A percentile compares a stretch with the other conserved stretches of the same genome.
phyloP scores from a whole-genome alignment of 768 basidiomycete genomes.

The Tylopilus balloui region DNA sequence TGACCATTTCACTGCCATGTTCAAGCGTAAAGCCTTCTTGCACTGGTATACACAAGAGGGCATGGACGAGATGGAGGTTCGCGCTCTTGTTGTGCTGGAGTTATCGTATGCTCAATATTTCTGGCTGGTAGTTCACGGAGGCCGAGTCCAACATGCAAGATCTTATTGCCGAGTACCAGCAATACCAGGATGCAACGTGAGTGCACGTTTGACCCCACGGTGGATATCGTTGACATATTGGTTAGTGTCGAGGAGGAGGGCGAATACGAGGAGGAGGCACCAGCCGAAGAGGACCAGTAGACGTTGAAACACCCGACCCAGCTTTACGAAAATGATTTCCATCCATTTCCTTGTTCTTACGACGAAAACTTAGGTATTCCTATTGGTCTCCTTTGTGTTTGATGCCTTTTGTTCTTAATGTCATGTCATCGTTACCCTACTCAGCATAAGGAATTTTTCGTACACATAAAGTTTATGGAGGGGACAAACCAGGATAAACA shows the following conservation, averaged over 20 bases:
- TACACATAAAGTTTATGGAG: neutral
- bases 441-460: slow-evolving; percentile 14
- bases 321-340: slow-evolving; percentile 15
- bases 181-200: slow-evolving; percentile 92
- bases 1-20: slow-evolving; percentile 99
- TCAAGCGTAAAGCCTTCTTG: slow-evolving; percentile 97
- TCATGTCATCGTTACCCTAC: slow-evolving; percentile 31
- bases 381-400: slow-evolving; percentile 32
- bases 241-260: slow-evolving; percentile 78
- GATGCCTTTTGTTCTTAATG: slow-evolving; percentile 31
- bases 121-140: slow-evolving; percentile 71
- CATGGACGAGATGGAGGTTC: slow-evolving; percentile 95
- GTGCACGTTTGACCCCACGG: slow-evolving; percentile 29
- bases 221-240: slow-evolving; percentile 12
- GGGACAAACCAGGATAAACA: neutral
- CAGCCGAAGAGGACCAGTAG: slow-evolving; percentile 55
- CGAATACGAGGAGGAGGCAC: slow-evolving; percentile 81
- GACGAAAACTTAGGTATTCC: slow-evolving; percentile 35
- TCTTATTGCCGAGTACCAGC: slow-evolving; percentile 95
- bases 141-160: slow-evolving; percentile 99
- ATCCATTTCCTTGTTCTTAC: slow-evolving; percentile 16
- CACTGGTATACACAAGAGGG: slow-evolving; percentile 99
- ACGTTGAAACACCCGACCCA: slow-evolving; percentile 22
- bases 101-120: neutral
- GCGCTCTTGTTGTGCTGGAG: slow-evolving; percentile 10